Percentiles rank a stretch among this genome's conserved stretches.
These are phyloP conservation scores for Hypoxylon fragiforme DNA, from an alignment of 495 filamentous ascomycete species.

Conservation along the genomic window DNA sequence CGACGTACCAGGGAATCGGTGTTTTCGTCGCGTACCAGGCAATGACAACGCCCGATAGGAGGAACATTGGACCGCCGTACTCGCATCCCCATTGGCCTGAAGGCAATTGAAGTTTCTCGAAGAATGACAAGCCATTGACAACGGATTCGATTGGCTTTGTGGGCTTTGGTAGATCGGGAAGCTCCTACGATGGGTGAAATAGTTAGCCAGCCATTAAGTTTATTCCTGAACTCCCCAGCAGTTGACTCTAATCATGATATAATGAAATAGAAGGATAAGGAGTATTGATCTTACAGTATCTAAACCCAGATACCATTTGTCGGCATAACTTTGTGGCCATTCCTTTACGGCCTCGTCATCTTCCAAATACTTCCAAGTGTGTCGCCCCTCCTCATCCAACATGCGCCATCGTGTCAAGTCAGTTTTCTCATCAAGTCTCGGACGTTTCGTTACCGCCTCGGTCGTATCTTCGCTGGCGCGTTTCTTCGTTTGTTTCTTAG, in stretches of 20 bases:
- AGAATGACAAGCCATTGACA: conserved; percentile 84
- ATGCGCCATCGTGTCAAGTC: conserved; percentile 85
- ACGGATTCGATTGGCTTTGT: conserved; percentile 75
- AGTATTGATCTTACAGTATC: conserved; percentile 55
- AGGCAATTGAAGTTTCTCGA: conserved; percentile 83
- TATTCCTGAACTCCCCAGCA: too few relatives aligned
- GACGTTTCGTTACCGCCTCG: conserved; percentile 38
- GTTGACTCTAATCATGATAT: too few relatives aligned
- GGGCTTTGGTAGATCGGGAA: conserved; percentile 70
- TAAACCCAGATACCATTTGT: conserved; percentile 82
- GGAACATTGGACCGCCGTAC: conserved; percentile 88
- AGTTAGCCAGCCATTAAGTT: too few relatives aligned
- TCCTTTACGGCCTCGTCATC: conserved; percentile 69
- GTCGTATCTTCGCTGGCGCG: conserved; percentile 30
- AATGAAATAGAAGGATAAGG: too few relatives aligned
- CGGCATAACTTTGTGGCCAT: conserved; percentile 85
- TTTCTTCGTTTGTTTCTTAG: conserved; percentile 38
- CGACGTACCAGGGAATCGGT: conserved; percentile 76
- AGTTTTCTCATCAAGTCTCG: conserved; percentile 56
- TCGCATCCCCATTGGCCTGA: conserved; percentile 96
- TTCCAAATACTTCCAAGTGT: conserved; percentile 92
- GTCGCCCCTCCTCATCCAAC: conserved; percentile 76
- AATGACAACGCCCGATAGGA: conserved; percentile 82
- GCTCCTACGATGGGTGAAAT: conserved; percentile 52
- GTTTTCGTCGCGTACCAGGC: conserved; percentile 92